Evolutionary conservation across 345 rosid genomes (phyloP), one percentile per base, ranked within the genome.

Genomic region (Kandelia obovata): DNA sequence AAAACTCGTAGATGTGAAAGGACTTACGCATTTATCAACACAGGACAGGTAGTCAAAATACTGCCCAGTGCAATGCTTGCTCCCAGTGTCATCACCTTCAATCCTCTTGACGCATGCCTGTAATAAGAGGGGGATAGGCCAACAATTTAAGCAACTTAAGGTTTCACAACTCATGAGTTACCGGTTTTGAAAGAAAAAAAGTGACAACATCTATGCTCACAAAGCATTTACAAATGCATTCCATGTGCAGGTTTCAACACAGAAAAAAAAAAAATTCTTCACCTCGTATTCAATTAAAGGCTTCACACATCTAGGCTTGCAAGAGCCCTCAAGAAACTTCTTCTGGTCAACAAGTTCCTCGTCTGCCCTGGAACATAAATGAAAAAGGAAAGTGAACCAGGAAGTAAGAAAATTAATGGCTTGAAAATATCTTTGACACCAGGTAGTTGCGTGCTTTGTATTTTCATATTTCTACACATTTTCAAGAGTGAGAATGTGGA

Each of bases 251-350:
- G 49, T 43, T 3, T 34, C 9, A 34, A 34, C 37, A 34, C 37
- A 34, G 2, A 34, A 2, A 34, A 34, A 34, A 34, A 2, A 34
- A 34, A 7, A 34, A 34, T 7, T 34, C 34, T 55, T 61, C 5
- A 81, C 84, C 83, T 77, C 77, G 65, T 86, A 84, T 27, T 79
- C 83, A 61, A 83, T 68, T 27, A 75, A 71, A 77, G 87, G 79
- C 73, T 84, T 84, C 71, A 83, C 85, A 73, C 90, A 86, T 62
- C 69, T 65, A 10, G 85, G 81, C 66, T 80, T 79, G 82, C 88
- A 86, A 67, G 78, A 72, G 27, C 82, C 85, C 78, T 86, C 88
- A 52, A 84, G 73, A 74, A 74, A 81, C 78, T 77, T 84, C 80
- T 84, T 86, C 55, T 72, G 88, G 71, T 84, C 88, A 58, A 74